phyloP scores from a whole-genome alignment of 495 filamentous ascomycete species.

The Penicillium roqueforti region DNA sequence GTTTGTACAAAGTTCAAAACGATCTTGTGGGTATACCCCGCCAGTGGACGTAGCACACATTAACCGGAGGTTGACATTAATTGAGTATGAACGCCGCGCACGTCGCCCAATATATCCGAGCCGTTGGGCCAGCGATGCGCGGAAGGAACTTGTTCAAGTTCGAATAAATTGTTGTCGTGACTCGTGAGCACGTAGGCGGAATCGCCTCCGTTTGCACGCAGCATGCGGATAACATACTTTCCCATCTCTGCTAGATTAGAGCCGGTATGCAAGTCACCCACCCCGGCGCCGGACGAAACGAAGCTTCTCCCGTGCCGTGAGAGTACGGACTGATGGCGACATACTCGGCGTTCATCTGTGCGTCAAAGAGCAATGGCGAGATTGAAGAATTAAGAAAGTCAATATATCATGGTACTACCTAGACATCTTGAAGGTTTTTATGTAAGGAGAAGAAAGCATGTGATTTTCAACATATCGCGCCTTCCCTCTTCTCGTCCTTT shows the following conservation, averaged over 20 bases:
- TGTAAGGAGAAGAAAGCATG: too few species aligned
- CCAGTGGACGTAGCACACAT: constrained; percentile 36
- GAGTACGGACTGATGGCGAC: constrained; percentile 40
- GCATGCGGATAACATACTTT: constrained; percentile 34
- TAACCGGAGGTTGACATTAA: constrained; percentile 41
- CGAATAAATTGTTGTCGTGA: constrained; percentile 48
- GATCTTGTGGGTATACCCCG: constrained; percentile 43
- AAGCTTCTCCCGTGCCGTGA: constrained; percentile 37
- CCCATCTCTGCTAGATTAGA: constrained; percentile 43
- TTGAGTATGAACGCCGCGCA: constrained; percentile 36
- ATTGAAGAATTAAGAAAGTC: too few species aligned
- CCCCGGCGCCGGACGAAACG: constrained; percentile 19
- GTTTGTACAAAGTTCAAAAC: constrained; percentile 42
- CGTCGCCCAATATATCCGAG: constrained; percentile 38
- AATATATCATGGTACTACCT: too few species aligned
- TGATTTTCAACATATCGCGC: too few species aligned
- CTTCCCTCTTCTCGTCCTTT: too few species aligned
- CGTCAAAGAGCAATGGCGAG: too few species aligned
- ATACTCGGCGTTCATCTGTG: too few species aligned
- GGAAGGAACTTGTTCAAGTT: constrained; percentile 44
- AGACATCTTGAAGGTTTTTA: too few species aligned
- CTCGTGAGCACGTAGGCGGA: constrained; percentile 50
- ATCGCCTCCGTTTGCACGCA: constrained; percentile 39
- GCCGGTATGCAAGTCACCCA: constrained; percentile 26
- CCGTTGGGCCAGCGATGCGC: constrained; percentile 39